phyloP scores from a whole-genome alignment of 2,329 filamentous ascomycete genomes.

The Neurospora sp. region DNA sequence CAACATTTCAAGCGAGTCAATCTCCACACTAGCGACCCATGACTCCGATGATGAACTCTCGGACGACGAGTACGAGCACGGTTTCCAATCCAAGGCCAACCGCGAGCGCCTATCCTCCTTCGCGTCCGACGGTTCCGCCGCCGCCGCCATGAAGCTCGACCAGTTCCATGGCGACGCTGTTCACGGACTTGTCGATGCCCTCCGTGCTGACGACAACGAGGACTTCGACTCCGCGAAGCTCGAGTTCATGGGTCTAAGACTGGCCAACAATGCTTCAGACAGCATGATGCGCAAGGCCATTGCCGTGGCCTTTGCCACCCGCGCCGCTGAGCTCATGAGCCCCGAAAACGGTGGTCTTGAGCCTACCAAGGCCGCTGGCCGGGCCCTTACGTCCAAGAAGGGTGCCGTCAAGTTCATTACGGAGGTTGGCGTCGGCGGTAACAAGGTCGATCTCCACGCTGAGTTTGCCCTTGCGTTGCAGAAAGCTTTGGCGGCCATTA shows the following conservation, averaged over 20 bases:
- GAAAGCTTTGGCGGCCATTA: slow-evolving; percentile 60
- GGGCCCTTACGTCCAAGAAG: slow-evolving; percentile 43
- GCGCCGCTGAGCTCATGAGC: slow-evolving; percentile 58
- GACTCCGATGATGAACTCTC: slow-evolving; percentile 53
- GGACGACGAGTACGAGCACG: slow-evolving; percentile 3
- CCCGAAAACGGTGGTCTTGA: slow-evolving; percentile 42
- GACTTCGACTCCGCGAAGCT: slow-evolving; percentile 78
- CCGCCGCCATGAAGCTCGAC: slow-evolving; percentile 30
- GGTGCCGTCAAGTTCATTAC: slow-evolving; percentile 46
- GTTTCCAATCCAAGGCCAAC: slow-evolving; percentile 14
- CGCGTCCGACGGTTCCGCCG: slow-evolving; percentile 59
- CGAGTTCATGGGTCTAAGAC: slow-evolving; percentile 86
- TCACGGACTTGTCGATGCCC: slow-evolving; percentile 73
- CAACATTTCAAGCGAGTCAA: slow-evolving; percentile 43
- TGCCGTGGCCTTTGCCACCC: slow-evolving; percentile 73
- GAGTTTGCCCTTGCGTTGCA: slow-evolving; percentile 79
- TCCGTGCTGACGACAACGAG: slow-evolving; percentile 60
- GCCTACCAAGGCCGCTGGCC: slow-evolving; percentile 53
- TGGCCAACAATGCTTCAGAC: slow-evolving; percentile 84
- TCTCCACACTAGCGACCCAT: slow-evolving; percentile 54
- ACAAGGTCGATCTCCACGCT: slow-evolving; percentile 66
- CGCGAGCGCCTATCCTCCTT: slow-evolving; percentile 50
- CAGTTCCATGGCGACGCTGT: slow-evolving; percentile 83
- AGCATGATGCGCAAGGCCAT: slow-evolving; percentile 80
- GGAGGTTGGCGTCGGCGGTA: slow-evolving; percentile 52